Base-by-base conservation (phyloP, 805 yeast genomes). In the Starmera amethionina region DNA sequence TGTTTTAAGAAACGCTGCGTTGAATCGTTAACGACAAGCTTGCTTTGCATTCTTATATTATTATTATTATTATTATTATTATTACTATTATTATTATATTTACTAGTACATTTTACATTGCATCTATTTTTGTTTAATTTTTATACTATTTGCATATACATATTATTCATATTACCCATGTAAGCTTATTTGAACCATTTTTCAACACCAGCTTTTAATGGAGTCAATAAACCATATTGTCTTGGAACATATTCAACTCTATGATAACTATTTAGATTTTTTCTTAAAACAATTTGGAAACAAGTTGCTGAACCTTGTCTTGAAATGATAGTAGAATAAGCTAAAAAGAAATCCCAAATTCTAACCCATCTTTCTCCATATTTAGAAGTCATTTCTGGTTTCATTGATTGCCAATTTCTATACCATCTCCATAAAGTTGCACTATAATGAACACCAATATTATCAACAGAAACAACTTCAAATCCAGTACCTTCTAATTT, bases 291-390 rank as follows among this genome's bases (percentile, higher is more conserved):
- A 60, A 87, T 82, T 70, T 87, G 96, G 70, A 75, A 88, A 64
- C 95, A 85, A 40, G 95, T 77, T 34, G 96, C 95, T 52, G 89
- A 77, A 52, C 96, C 95, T 70, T 87, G 95, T 74, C 96, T 84
- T 13, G 95, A 79, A 46, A 82, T 79, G 56, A 87, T 82, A 40
- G 84, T 77, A 14, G 96, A 83, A 36, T 72, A 74, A 47, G 94
- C 85, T 56, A 87, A 75, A 70, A 87, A 87, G 71, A 64, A 86
- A 67, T 85, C 94, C 96, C 96, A 87, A 63, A 86, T 86, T 64
- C 93, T 79, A 68, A 70, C 88, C 96, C 96, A 87, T 67, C 80
- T 82, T 51, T 73, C 63, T 54, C 96, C 96, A 56, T 87, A 87
- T 68, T 83, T 85, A 68, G 74, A 72, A 45, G 79, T 68, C 46